Evolutionary conservation across 2,329 filamentous ascomycete genomes (phyloP).

Genomic region (Epicoccum sorghinum): DNA sequence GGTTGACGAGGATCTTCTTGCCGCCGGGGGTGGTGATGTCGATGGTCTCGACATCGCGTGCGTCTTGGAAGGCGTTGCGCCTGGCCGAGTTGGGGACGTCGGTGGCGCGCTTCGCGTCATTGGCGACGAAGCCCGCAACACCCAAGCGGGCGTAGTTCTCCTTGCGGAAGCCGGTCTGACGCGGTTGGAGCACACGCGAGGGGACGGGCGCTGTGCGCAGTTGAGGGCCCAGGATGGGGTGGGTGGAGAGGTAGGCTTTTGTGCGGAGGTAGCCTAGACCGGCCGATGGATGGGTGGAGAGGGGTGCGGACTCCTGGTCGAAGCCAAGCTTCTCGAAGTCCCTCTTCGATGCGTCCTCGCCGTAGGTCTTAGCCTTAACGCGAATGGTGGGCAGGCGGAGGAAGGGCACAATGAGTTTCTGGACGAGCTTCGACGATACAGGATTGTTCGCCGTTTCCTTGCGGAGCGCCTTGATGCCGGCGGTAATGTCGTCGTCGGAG

Average conservation of each 20-base stretch:
- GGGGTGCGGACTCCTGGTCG: conserved; percentile 48
- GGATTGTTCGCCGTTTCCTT: conserved; percentile 55
- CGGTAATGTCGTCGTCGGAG: conserved; percentile 30
- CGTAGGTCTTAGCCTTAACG: conserved; percentile 31
- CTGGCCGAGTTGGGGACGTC: conserved; percentile 30
- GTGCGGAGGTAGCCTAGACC: conserved; percentile 67
- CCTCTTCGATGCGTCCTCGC: conserved; percentile 33
- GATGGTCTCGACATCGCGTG: conserved; percentile 42
- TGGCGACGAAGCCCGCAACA: conserved; percentile 53
- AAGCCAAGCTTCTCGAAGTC: conserved; percentile 36
- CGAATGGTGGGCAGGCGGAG: conserved; percentile 60
- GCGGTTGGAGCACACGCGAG: conserved; percentile 61
- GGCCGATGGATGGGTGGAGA: conserved; percentile 69
- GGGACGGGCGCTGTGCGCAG: conserved; percentile 57
- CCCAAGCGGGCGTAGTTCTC: conserved; percentile 48
- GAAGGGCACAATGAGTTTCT: conserved; percentile 58
- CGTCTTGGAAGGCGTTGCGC: conserved; percentile 5
- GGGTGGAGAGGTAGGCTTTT: conserved; percentile 62
- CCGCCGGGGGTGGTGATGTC: conserved; percentile 55
- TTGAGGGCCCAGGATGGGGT: conserved; percentile 67
- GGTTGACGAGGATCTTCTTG: conserved; percentile 59
- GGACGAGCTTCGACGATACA: conserved; percentile 58
- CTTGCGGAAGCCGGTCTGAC: conserved; percentile 15
- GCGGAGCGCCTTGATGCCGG: conserved; percentile 47
- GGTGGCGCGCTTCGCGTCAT: conserved; percentile 46